phyloP scores from a whole-genome alignment of 176 grass and related monocot genomes.

The Phragmites australis region DNA sequence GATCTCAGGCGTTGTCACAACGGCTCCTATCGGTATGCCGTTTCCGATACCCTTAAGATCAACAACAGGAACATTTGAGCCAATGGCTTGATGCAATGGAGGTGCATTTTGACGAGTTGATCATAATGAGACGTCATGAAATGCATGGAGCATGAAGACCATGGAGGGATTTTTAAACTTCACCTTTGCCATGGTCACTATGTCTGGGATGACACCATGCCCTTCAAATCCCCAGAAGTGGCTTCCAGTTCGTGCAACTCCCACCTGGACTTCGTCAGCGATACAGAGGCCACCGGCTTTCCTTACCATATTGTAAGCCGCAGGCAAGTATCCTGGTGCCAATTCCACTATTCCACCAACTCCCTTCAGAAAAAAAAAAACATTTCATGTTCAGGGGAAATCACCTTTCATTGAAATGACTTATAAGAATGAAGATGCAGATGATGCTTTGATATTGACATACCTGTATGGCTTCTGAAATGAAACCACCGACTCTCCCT shows the following conservation, averaged over 20 bases:
- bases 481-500: conserved; percentile 80
- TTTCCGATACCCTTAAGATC: conserved; percentile 82
- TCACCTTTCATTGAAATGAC: not conserved
- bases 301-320: conserved; percentile 67
- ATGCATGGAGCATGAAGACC: not conserved
- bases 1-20: conserved; percentile 94
- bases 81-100: not conserved
- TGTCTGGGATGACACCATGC: conserved; percentile 83
- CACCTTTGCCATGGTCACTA: conserved; percentile 98
- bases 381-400: not conserved
- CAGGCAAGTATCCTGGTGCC: conserved; percentile 92
- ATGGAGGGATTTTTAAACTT: not conserved
- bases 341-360: conserved; percentile 92
- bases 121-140: not conserved
- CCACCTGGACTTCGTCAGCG: conserved; percentile 85
- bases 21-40: conserved; percentile 86
- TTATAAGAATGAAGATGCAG: not conserved
- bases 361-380: conserved; percentile 50
- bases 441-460: conserved; percentile 25
- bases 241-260: conserved; percentile 81
- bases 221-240: conserved; percentile 95
- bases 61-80: conserved; percentile 11
- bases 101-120: not conserved
- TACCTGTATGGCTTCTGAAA: conserved; percentile 97
- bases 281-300: conserved; percentile 91